Percentiles rank a stretch among this genome's conserved stretches.
These are phyloP conservation scores for Monilinia laxa DNA, from an alignment of 2,329 filamentous ascomycete genomes.

Conservation along the genomic window DNA sequence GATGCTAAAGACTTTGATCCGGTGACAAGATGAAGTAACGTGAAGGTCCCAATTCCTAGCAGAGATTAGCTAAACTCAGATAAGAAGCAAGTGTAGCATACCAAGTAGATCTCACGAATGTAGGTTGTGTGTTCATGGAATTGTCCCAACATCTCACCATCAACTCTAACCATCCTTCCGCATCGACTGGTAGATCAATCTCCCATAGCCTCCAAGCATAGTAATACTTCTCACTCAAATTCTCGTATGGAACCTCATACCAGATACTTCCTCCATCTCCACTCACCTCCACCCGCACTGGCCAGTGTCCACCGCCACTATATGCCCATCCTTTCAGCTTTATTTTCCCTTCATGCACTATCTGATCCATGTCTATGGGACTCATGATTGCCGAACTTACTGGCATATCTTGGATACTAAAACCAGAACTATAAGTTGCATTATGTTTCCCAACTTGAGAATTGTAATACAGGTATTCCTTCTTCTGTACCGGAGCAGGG, in stretches of 20 bases:
- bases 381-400: slow-evolving; percentile 66
- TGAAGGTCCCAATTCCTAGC: slow-evolving; percentile 61
- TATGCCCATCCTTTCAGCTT: slow-evolving; percentile 63
- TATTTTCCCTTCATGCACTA: slow-evolving; percentile 36
- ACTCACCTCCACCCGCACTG: slow-evolving; percentile 66
- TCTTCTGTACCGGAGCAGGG: slow-evolving; percentile 59
- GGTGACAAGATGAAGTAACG: slow-evolving; percentile 61
- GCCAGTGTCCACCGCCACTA: slow-evolving; percentile 63
- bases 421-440: slow-evolving; percentile 61
- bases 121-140: slow-evolving; percentile 59
- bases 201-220: slow-evolving; percentile 66
- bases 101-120: slow-evolving; percentile 53
- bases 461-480: slow-evolving; percentile 66
- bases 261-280: slow-evolving; percentile 63
- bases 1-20: slow-evolving; percentile 61
- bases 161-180: slow-evolving; percentile 61
- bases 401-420: slow-evolving; percentile 66
- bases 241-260: slow-evolving; percentile 62
- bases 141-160: slow-evolving; percentile 62
- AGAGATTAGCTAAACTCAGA: not conserved
- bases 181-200: slow-evolving; percentile 60
- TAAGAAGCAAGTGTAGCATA: slow-evolving; percentile 16
- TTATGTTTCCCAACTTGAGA: slow-evolving; percentile 64
- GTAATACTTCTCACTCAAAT: slow-evolving; percentile 60
- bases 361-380: slow-evolving; percentile 49